Evolutionary conservation across 768 basidiomycete species (phyloP).

Genomic region (Lactarius hengduanensis): DNA sequence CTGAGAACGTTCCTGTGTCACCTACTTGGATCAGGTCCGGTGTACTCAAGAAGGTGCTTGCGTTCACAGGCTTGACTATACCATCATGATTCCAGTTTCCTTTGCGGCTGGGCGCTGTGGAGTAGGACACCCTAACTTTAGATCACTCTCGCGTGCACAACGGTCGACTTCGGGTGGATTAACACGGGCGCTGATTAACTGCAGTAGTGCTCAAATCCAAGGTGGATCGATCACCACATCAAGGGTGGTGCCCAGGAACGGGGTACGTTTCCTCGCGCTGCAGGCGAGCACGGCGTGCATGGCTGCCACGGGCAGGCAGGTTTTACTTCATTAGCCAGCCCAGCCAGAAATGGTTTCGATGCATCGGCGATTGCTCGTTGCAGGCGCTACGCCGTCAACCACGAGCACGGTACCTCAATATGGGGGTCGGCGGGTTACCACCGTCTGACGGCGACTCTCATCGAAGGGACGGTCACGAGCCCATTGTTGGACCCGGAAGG

Average conservation of each 20-base stretch:
- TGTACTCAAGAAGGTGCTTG: neutral
- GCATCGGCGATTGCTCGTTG: neutral
- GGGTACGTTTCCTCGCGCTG: neutral
- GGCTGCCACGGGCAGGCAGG: neutral
- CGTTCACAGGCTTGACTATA: neutral
- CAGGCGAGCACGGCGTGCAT: neutral
- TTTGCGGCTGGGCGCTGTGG: neutral
- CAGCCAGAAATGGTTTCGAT: neutral
- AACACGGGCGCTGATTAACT: neutral
- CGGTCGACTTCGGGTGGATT: neutral
- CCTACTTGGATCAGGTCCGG: neutral
- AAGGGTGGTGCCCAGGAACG: neutral
- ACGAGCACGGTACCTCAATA: neutral
- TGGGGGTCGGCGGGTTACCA: neutral
- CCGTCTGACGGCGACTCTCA: neutral
- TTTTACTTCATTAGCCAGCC: neutral
- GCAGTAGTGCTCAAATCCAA: neutral
- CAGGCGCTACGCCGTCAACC: slow-evolving; percentile 5
- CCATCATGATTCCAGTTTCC: neutral
- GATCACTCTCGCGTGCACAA: neutral
- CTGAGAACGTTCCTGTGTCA: neutral
- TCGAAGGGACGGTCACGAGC: neutral
- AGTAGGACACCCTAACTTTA: neutral
- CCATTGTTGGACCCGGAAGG: neutral
- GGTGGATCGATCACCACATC: neutral